Percentiles rank a stretch among this genome's conserved stretches.
Conservation (phyloP, 345 rosid species). For the Populus ilicifolia region DNA sequence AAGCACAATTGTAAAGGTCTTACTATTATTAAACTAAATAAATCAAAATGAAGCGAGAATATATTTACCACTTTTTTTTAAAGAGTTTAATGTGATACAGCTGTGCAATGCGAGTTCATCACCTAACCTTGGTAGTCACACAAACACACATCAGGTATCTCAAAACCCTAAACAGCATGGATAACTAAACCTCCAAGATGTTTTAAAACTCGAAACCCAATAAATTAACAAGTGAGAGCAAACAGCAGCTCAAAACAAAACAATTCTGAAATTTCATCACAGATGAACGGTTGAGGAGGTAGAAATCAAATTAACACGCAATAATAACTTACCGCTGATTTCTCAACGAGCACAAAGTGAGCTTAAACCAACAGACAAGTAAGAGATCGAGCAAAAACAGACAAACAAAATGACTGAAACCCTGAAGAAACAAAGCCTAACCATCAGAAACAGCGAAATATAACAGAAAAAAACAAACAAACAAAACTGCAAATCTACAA, state of each 20-base stretch:
- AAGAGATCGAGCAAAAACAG: conserved; percentile 9
- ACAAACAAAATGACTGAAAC: background rate
- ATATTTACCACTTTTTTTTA: background rate
- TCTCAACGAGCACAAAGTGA: background rate
- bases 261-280: background rate
- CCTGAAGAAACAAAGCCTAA: conserved; percentile 2
- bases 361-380: background rate
- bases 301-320: background rate
- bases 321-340: background rate
- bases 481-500: background rate
- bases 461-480: background rate
- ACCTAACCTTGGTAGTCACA: background rate
- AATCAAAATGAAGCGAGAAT: background rate
- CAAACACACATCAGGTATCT: background rate
- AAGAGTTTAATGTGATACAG: background rate
- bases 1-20: background rate
- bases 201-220: background rate
- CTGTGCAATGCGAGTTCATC: background rate
- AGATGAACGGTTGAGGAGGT: background rate
- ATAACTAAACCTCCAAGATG: background rate
- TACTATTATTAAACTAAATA: background rate
- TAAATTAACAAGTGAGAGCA: background rate
- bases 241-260: background rate
- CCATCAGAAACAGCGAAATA: background rate
- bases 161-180: background rate